Conservation (phyloP, 192 early-diverging fungal genomes). For the Linnemannia elongata region DNA sequence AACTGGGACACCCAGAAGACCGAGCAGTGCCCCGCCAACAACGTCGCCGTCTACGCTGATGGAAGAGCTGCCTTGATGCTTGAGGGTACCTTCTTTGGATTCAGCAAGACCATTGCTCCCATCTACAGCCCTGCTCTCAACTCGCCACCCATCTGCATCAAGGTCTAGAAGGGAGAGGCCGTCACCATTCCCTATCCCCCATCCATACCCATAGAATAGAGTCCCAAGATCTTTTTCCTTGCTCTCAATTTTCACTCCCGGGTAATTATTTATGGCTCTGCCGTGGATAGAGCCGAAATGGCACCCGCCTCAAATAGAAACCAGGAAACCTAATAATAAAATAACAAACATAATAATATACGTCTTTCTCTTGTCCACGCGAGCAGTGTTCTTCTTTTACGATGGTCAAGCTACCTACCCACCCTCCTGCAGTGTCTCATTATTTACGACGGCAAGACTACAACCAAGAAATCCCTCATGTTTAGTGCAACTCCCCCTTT, state of each 20-base stretch:
- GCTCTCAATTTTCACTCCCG: not conserved
- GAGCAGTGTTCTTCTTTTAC: not conserved
- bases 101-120: conserved; percentile 26
- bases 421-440: not conserved
- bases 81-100: conserved; percentile 34
- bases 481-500: not conserved
- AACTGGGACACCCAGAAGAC: conserved; percentile 41
- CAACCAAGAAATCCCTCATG: not conserved
- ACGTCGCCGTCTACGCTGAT: conserved; percentile 21
- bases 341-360: not conserved
- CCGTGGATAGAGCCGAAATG: conserved; percentile 6
- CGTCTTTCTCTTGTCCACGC: not conserved
- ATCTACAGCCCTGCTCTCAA: conserved; percentile 18
- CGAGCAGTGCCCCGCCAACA: conserved; percentile 26
- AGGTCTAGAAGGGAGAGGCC: not conserved
- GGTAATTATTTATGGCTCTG: not conserved
- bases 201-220: not conserved
- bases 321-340: not conserved
- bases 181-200: not conserved
- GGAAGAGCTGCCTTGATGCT: conserved; percentile 25
- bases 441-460: not conserved
- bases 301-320: not conserved
- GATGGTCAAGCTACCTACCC: not conserved
- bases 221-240: not conserved
- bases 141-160: conserved; percentile 29